Evolutionary conservation across 441 rosid genomes (phyloP), one percentile per base, ranked within the genome.

Genomic region (Brassica balearica): DNA sequence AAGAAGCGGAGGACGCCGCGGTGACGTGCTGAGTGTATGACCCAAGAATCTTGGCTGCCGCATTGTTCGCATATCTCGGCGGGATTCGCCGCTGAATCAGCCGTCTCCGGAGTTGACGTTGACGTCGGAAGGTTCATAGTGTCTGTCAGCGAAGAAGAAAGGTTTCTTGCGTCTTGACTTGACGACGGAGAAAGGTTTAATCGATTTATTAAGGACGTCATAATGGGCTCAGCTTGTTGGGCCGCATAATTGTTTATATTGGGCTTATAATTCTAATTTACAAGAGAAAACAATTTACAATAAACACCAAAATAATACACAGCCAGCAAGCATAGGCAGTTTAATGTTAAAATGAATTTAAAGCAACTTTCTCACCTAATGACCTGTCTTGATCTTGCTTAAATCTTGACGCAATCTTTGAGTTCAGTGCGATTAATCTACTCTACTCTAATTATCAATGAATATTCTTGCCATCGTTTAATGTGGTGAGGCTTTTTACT

Each of bases 1-100:
- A 87, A 82, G 1, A 82, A 87, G 10, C 93, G 90, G 82, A 83
- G 81, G 14, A 53, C 58, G 22, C 85, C 85, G 14, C 92, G 86
- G 73, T 83, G 86, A 3, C 91, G 87, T 41, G 87, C 85, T 76
- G 85, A 74, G 86, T 94, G 98, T 76, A 90, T 90, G 56, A 91
- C 74, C 79, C 82, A 82, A 0, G 83, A 67, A 29, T 85, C 89
- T 29, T n/a, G 56, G 55, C 63, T 60, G 7, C 86, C 80, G 82
- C 96, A 93, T 5, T 66, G 78, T 0, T 81, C 85, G 86, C 96
- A 93, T 68, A 6, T 71, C 12, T 46, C 69, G 0, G 56, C 1
- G 0, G 15, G 27, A 19, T 5, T 2, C 48, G 27, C 1, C 14
- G 23, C 41, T 0, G 32, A 1, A 23, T 17, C 71, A 7, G 63